Conservation (phyloP, 495 filamentous ascomycete species). For the Hypoxylon fuscum region DNA sequence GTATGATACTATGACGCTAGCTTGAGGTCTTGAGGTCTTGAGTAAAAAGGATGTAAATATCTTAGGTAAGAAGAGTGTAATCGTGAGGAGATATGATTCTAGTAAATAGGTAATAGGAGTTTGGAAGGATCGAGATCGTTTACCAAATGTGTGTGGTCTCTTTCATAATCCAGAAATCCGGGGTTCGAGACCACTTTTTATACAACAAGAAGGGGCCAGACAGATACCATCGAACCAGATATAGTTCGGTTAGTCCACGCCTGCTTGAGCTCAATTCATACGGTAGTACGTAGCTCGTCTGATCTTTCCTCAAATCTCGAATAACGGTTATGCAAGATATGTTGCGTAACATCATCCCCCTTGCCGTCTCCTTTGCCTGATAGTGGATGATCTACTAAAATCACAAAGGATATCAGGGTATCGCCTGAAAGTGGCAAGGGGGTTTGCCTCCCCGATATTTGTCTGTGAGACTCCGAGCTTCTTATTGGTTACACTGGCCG, state of each 20-base stretch:
- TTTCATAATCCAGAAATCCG: conserved; percentile 6
- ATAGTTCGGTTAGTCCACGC: conserved; percentile 21
- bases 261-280: conserved; percentile 14
- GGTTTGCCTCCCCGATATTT: conserved; percentile 31
- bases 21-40: background rate
- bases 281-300: conserved; percentile 29
- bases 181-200: conserved; percentile 20
- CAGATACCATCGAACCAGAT: conserved; percentile 8
- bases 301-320: conserved; percentile 31
- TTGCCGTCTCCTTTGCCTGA: conserved; percentile 5
- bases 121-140: conserved; percentile 24
- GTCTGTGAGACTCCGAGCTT: conserved; percentile 15
- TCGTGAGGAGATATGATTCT: background rate
- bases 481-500: conserved; percentile 28
- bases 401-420: conserved; percentile 20
- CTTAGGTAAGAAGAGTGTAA: conserved; percentile 10
- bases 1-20: background rate
- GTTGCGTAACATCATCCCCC: conserved; percentile 23
- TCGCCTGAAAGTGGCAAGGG: conserved; percentile 24
- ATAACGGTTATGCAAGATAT: conserved; percentile 18
- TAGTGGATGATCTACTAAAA: conserved; percentile 2
- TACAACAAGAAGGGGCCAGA: conserved; percentile 21
- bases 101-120: background rate
- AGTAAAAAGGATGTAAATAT: background rate
- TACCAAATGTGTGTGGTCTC: background rate